Percentiles rank a stretch among this genome's conserved stretches.
These are phyloP conservation scores for Neurospora tetrasperma DNA, from an alignment of 495 filamentous ascomycete species.

Conservation along the genomic window DNA sequence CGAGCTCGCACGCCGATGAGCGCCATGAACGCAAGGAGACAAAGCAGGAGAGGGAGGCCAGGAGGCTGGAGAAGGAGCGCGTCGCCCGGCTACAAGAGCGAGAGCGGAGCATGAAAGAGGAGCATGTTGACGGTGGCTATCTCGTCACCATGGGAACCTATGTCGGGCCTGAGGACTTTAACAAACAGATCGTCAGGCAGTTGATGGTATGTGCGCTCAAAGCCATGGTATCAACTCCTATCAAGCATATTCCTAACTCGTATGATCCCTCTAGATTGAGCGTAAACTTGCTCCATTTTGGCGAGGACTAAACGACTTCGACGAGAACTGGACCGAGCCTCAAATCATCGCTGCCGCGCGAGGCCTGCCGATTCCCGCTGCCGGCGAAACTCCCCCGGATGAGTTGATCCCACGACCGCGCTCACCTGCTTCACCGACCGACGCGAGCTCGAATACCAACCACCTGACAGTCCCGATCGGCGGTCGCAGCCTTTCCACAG, in stretches of 20 bases:
- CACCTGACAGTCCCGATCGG: slow-evolving; percentile 67
- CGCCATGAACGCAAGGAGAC: slow-evolving; percentile 62
- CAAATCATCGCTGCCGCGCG: slow-evolving; percentile 87
- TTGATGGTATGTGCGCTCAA: slow-evolving; percentile 59
- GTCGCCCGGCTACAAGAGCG: slow-evolving; percentile 64
- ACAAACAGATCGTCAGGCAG: slow-evolving; percentile 79
- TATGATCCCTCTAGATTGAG: slow-evolving; percentile 56
- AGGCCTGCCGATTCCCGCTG: slow-evolving; percentile 70
- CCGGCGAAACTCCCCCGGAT: slow-evolving; percentile 70
- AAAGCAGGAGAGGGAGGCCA: slow-evolving; percentile 80
- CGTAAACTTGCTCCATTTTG: slow-evolving; percentile 89
- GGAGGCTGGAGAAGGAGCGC: slow-evolving; percentile 75
- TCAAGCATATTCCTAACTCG: slow-evolving; percentile 4
- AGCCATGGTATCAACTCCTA: background rate
- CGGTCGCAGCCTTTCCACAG: slow-evolving; percentile 60
- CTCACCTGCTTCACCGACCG: slow-evolving; percentile 25
- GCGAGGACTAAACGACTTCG: slow-evolving; percentile 83
- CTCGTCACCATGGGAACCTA: slow-evolving; percentile 92
- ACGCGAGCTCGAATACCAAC: slow-evolving; percentile 40
- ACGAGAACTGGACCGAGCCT: slow-evolving; percentile 81
- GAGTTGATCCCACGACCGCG: slow-evolving; percentile 42
- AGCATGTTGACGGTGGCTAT: slow-evolving; percentile 89
- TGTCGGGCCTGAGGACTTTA: slow-evolving; percentile 85
- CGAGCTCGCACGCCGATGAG: slow-evolving; percentile 17
- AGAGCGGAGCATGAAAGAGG: slow-evolving; percentile 86